Percentiles rank a stretch among this genome's conserved stretches.
Conservation (phyloP, 768 basidiomycete genomes). For the Clathrus columnatus region DNA sequence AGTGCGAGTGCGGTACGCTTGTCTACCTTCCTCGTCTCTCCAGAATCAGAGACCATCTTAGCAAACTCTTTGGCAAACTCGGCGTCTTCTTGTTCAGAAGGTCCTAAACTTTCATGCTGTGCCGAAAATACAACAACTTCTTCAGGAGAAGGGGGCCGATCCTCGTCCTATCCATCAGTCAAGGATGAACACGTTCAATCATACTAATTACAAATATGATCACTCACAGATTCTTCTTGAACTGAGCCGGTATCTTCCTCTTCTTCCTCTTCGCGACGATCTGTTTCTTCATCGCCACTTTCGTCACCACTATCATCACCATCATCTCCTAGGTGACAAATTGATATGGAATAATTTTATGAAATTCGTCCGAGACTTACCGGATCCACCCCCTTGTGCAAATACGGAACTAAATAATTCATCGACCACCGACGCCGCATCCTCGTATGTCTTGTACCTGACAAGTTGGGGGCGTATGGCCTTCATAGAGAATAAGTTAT, state of each 20-base stretch:
- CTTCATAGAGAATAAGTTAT: conserved; percentile 28
- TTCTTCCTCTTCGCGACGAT: conserved; percentile 33
- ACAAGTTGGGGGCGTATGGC: conserved; percentile 78
- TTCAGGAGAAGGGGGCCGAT: conserved; percentile 79
- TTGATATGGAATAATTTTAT: not conserved
- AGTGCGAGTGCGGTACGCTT: conserved; percentile 78
- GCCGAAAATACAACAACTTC: conserved; percentile 60
- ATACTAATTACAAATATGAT: not conserved
- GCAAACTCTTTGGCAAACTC: conserved; percentile 95
- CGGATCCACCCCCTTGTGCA: not conserved
- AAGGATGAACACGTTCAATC: not conserved
- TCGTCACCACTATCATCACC: conserved; percentile 46
- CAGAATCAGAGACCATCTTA: conserved; percentile 85
- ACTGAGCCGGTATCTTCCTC: conserved; percentile 57
- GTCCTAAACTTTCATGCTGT: conserved; percentile 62
- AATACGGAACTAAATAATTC: conserved; percentile 42
- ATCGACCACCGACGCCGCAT: conserved; percentile 83
- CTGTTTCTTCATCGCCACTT: conserved; percentile 33
- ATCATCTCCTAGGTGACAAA: conserved; percentile 42
- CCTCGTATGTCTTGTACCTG: conserved; percentile 66
- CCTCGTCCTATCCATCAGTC: conserved; percentile 37
- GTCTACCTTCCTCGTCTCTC: conserved; percentile 78
- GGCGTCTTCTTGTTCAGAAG: conserved; percentile 81
- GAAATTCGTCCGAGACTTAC: not conserved
- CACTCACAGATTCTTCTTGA: conserved; percentile 40